Conservation (phyloP, 768 basidiomycete genomes). For the Gloeophyllum trabeum region DNA sequence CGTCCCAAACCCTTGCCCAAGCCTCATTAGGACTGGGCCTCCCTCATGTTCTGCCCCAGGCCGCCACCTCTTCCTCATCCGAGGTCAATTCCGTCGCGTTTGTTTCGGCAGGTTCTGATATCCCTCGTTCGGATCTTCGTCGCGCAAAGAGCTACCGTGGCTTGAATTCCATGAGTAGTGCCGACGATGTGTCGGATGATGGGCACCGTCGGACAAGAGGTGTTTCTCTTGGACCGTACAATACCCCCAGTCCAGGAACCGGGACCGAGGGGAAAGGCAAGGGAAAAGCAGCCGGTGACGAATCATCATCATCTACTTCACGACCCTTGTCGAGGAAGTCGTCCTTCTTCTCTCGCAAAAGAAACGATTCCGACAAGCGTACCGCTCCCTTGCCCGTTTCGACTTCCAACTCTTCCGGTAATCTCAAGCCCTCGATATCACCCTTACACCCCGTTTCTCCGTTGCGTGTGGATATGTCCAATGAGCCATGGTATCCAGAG, state of each 20-base stretch:
- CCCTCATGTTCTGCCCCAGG: conserved; percentile 37
- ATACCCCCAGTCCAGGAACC: conserved; percentile 17
- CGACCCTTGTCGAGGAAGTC: conserved; percentile 40
- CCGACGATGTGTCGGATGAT: no score
- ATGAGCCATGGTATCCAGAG: no score
- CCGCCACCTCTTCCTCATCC: conserved; percentile 26
- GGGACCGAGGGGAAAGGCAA: conserved; percentile 26
- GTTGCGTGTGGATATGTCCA: no score
- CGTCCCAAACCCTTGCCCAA: conserved; percentile 32
- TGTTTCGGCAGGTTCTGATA: conserved; percentile 9
- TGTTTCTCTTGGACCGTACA: conserved; percentile 42
- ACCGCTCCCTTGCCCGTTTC: no score
- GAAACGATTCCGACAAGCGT: not conserved
- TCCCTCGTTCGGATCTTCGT: conserved; percentile 19
- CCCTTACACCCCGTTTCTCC: no score
- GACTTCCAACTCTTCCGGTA: no score
- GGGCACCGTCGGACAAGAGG: conserved; percentile 33
- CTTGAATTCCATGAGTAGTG: no score
- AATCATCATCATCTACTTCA: conserved; percentile 15
- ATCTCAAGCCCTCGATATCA: no score
- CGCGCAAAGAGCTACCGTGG: conserved; percentile 37
- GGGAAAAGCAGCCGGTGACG: conserved; percentile 25
- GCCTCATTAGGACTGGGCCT: conserved; percentile 49
- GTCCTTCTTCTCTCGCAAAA: conserved; percentile 40
- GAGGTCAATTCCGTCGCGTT: conserved; percentile 42